These are phyloP conservation scores for Parietichytrium sp. DNA, from an alignment of 108 stramenopile species.

Conservation along the genomic window DNA sequence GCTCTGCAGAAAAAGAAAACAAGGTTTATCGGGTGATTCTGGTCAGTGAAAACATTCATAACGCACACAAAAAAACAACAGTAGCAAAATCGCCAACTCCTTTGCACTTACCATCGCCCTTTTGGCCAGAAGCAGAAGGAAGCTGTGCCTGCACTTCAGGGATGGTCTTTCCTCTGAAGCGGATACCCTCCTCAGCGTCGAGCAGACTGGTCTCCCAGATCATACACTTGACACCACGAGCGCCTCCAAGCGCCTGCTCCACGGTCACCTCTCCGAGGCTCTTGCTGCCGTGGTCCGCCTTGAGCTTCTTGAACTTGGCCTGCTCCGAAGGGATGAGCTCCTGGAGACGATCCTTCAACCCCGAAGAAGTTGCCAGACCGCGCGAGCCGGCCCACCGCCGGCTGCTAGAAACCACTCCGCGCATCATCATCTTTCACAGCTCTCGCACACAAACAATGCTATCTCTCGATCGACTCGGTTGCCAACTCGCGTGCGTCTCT, in stretches of 20 bases:
- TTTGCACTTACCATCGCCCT: no score
- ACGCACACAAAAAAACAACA: no score
- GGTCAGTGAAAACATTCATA: no score
- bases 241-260: slow-evolving; percentile 90
- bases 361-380: slow-evolving; percentile 69
- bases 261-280: slow-evolving; percentile 90
- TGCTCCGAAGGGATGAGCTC: slow-evolving; percentile 93
- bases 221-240: slow-evolving; percentile 97
- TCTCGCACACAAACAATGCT: no score
- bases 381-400: no score
- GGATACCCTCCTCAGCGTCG: slow-evolving; percentile 97
- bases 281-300: slow-evolving; percentile 89
- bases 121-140: slow-evolving; percentile 76
- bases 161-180: slow-evolving; percentile 96
- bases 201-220: slow-evolving; percentile 98
- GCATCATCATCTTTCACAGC: no score
- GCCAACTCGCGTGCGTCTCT: no score
- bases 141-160: slow-evolving; percentile 94
- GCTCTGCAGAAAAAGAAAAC: no score
- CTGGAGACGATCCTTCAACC: slow-evolving; percentile 81
- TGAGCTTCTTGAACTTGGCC: slow-evolving; percentile 74
- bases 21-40: no score
- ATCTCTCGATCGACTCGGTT: no score
- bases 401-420: no score
- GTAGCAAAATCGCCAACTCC: no score